Evolutionary conservation across 495 filamentous ascomycete genomes (phyloP).

Genomic region (Polyplosphaeria fusca): DNA sequence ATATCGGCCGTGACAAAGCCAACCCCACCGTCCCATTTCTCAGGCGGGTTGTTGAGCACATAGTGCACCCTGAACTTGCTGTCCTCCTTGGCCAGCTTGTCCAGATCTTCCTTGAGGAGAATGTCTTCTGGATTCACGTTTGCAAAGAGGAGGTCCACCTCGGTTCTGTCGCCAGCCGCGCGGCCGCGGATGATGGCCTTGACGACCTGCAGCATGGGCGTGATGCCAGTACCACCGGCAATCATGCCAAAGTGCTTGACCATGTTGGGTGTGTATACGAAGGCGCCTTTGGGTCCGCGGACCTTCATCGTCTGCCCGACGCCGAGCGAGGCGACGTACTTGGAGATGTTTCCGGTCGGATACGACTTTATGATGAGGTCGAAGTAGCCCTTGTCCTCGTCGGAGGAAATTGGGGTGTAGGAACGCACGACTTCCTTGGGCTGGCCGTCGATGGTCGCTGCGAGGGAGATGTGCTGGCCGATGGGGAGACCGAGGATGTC

Average conservation of each 20-base stretch:
- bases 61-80: slow-evolving; percentile 81
- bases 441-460: slow-evolving; percentile 70
- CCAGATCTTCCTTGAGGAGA: slow-evolving; percentile 84
- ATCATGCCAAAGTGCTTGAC: slow-evolving; percentile 95
- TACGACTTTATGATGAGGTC: slow-evolving; percentile 98
- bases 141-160: slow-evolving; percentile 92
- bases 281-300: slow-evolving; percentile 89
- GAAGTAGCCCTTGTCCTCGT: slow-evolving; percentile 89
- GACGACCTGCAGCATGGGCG: slow-evolving; percentile 94
- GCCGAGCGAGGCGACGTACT: slow-evolving; percentile 76
- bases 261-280: slow-evolving; percentile 95
- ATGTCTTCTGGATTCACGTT: slow-evolving; percentile 95
- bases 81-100: slow-evolving; percentile 71
- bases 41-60: slow-evolving; percentile 93
- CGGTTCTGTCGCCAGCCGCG: slow-evolving; percentile 70
- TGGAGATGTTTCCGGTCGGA: slow-evolving; percentile 91
- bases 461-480: slow-evolving; percentile 96
- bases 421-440: slow-evolving; percentile 89
- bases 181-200: slow-evolving; percentile 84
- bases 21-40: slow-evolving; percentile 82
- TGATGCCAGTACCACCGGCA: slow-evolving; percentile 95
- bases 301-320: slow-evolving; percentile 87
- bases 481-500: slow-evolving; percentile 94
- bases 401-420: slow-evolving; percentile 93
- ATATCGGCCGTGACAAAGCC: slow-evolving; percentile 94